Conservation (phyloP, 176 grass and related monocot genomes). For the Carex kokanica region DNA sequence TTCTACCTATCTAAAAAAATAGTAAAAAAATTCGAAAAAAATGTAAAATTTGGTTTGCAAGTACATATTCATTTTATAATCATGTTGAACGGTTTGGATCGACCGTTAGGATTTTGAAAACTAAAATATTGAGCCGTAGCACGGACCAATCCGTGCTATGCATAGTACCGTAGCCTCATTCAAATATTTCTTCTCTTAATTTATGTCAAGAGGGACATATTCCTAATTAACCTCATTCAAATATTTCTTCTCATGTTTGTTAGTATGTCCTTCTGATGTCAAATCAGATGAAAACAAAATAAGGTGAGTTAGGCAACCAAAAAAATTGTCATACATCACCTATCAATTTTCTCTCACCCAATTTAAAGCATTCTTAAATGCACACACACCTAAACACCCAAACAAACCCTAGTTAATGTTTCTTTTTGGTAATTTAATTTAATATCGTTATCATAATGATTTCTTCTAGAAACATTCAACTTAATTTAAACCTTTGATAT, state of each 20-base stretch:
- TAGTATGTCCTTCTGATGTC: background rate
- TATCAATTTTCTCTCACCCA: background rate
- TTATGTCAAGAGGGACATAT: background rate
- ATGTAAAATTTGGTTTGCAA: no score
- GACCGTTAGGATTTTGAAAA: no score
- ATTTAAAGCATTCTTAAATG: background rate
- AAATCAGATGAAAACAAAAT: background rate
- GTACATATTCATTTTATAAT: no score
- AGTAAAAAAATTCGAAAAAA: no score
- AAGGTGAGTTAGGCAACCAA: slow-evolving; percentile 13
- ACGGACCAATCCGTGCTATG: no score
- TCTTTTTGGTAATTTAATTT: background rate
- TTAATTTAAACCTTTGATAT: background rate
- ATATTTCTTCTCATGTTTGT: background rate
- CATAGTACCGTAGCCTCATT: no score
- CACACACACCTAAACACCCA: background rate
- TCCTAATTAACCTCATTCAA: background rate
- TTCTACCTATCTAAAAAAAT: no score
- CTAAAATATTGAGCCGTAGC: no score
- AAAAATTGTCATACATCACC: background rate
- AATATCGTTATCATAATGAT: background rate
- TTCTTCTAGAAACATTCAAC: background rate
- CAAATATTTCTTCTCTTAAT: background rate
- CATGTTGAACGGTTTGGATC: no score
- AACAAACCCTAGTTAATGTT: background rate